Conservation (phyloP, 116 monocot genomes). For the Trichopus zeylanicus region DNA sequence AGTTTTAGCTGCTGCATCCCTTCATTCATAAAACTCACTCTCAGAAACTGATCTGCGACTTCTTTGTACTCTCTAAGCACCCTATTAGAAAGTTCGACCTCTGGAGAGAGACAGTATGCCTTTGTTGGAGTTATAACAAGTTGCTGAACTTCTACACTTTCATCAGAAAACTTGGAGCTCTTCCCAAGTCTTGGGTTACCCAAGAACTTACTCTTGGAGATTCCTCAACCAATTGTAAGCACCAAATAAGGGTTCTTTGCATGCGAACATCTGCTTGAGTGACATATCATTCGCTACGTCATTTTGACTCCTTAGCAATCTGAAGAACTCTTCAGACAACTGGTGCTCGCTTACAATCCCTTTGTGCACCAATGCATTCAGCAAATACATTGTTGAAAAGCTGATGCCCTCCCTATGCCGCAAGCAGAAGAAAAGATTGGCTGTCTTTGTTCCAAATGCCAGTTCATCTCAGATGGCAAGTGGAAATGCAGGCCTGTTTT, state of each 20-base stretch:
- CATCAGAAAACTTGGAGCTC: constrained; percentile 11
- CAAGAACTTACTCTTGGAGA: constrained; percentile 45
- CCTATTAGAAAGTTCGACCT: constrained; percentile 71
- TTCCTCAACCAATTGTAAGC: constrained; percentile 36
- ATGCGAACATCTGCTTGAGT: constrained; percentile 58
- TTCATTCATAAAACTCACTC: constrained; percentile 81
- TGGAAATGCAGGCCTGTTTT: too few relatives aligned
- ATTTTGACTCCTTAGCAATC: constrained; percentile 30
- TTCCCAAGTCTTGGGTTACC: constrained; percentile 41
- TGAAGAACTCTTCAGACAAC: constrained; percentile 50
- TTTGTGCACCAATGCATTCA: constrained; percentile 74
- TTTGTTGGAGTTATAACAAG: constrained; percentile 84
- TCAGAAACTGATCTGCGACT: constrained; percentile 61
- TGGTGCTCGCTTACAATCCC: constrained; percentile 64
- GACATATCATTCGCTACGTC: constrained; percentile 38
- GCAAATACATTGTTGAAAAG: constrained; percentile 61
- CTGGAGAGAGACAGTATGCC: constrained; percentile 79
- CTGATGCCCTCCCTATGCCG: constrained; percentile 35
- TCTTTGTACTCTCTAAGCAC: constrained; percentile 59
- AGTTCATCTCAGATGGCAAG: constrained; percentile 39
- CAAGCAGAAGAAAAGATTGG: constrained; percentile 48
- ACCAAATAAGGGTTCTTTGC: constrained; percentile 59
- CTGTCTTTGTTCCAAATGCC: constrained; percentile 1
- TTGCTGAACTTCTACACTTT: constrained; percentile 52
- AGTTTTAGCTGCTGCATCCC: constrained; percentile 59